Evolutionary conservation across 306 rosid genomes (phyloP), one percentile per base, ranked within the genome.

Genomic region (Begonia masoniana): DNA sequence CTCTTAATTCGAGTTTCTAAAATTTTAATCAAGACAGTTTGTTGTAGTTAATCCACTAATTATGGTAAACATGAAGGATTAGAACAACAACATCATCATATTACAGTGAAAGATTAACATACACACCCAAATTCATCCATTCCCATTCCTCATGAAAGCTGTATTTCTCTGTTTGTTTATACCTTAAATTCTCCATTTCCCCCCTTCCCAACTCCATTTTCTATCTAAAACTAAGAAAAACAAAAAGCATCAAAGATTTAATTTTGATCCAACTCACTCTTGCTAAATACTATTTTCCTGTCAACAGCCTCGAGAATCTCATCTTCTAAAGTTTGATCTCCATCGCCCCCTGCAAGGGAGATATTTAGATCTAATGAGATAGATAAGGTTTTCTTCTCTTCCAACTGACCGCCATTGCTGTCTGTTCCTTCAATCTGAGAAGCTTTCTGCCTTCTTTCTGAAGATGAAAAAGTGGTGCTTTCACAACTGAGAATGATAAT

Each of bases 341-440:
- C 54, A 17, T 13, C 45, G 15, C 63, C 64, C 56, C 65, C 83
- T 71, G 70, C 70, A 61, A 87, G 65, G 69, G 87, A 75, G 51
- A 86, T 74, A 26, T 86, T 86, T 76, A 86, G 58, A 73, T 86
- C 96, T 63, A 81, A 61, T 65, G 76, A 76, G 35, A 71, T 71
- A 15, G 54, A 17, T 17, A 63, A 49, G 5, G 54, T 12, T 59
- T 46, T 69, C 62, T 60, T 56, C 53, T 68, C 23, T 47, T 63
- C 65, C 50, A 17, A n/a, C 12, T 47, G 64, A 51, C 55, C 50
- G 15, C 50, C 71, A 19, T 70, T 75, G 14, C 65, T 71, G 62
- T 68, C 63, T 39, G 36, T 6, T 9, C 23, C 46, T 45, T 63
- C 66, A 26, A 43, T 52, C 13, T 10, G 49, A n/a, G 49, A 45